These are phyloP conservation scores for Metschnikowia aberdeeniae DNA, from an alignment of 805 yeast genomes.

Conservation along the genomic window DNA sequence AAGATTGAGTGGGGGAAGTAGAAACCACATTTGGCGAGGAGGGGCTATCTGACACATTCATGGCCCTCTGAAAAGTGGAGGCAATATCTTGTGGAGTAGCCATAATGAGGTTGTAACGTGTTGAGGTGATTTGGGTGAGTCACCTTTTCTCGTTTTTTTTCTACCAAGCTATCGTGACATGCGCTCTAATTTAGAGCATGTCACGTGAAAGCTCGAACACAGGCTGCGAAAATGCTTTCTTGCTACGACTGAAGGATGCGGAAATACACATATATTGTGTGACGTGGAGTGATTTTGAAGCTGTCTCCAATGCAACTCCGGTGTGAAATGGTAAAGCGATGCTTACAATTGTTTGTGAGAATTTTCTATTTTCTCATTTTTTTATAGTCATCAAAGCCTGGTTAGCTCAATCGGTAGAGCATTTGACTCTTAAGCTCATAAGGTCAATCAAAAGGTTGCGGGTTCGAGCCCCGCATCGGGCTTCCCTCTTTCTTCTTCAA, in stretches of 20 bases:
- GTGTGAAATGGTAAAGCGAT: no score
- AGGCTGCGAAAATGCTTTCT: background rate
- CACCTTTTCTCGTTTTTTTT: conserved; percentile 4
- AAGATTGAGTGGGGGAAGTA: conserved; percentile 79
- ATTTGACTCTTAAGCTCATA: conserved; percentile 14
- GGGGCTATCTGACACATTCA: conserved; percentile 38
- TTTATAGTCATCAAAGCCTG: conserved; percentile 6
- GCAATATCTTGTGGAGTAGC: conserved; percentile 67
- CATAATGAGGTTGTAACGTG: conserved; percentile 36
- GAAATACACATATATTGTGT: no score
- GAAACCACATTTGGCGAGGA: conserved; percentile 65
- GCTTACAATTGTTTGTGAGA: no score
- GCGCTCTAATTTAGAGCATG: conserved; percentile 1
- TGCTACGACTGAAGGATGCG: background rate
- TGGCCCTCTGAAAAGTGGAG: conserved; percentile 51
- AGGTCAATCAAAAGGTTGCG: conserved; percentile 16
- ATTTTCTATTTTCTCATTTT: no score
- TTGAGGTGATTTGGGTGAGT: background rate
- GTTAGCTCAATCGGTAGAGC: conserved; percentile 17
- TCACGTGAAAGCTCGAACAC: conserved; percentile 6
- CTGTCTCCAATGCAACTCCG: no score
- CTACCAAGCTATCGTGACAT: conserved; percentile 1
- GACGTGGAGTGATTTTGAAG: no score
- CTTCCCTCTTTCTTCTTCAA: conserved; percentile 9
- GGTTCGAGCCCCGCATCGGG: conserved; percentile 17